These are phyloP conservation scores for Colletotrichum sp. DNA, from an alignment of 2,329 filamentous ascomycete genomes.

Conservation along the genomic window DNA sequence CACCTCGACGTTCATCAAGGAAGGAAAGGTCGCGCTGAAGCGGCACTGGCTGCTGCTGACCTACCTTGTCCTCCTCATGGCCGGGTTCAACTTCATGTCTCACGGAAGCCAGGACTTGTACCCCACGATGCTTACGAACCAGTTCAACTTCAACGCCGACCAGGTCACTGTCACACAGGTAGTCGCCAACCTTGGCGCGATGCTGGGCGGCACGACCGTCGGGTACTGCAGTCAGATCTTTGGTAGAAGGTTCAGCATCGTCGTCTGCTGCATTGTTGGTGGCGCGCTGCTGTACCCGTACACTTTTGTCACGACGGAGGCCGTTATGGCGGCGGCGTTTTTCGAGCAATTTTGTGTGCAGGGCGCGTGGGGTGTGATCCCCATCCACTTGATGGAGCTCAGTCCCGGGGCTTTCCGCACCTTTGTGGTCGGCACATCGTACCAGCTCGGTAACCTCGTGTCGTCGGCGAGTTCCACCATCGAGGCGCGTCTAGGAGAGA, in stretches of 20 bases:
- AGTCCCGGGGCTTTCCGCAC: conserved; percentile 75
- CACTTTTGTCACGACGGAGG: conserved; percentile 67
- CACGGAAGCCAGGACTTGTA: conserved; percentile 74
- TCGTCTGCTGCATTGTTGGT: conserved; percentile 67
- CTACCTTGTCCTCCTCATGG: conserved; percentile 87
- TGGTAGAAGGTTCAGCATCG: conserved; percentile 72
- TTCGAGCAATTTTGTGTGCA: conserved; percentile 84
- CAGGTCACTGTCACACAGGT: conserved; percentile 74
- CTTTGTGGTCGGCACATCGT: conserved; percentile 75
- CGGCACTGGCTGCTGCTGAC: conserved; percentile 80
- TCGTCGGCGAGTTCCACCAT: conserved; percentile 75
- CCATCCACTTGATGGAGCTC: conserved; percentile 80
- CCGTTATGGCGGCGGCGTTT: conserved; percentile 80
- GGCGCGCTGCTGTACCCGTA: conserved; percentile 86
- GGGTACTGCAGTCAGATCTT: conserved; percentile 74
- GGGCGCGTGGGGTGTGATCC: conserved; percentile 78
- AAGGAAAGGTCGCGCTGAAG: conserved; percentile 80
- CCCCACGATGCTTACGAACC: conserved; percentile 63
- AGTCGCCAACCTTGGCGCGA: conserved; percentile 73
- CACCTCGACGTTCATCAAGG: conserved; percentile 71
- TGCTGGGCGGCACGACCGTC: conserved; percentile 69
- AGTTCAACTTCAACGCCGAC: conserved; percentile 57
- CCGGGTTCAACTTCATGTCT: conserved; percentile 91
- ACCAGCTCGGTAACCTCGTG: conserved; percentile 80
- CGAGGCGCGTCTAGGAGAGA: conserved; percentile 75